phyloP scores from a whole-genome alignment of 2,329 filamentous ascomycete species.

The Nemania sp. region DNA sequence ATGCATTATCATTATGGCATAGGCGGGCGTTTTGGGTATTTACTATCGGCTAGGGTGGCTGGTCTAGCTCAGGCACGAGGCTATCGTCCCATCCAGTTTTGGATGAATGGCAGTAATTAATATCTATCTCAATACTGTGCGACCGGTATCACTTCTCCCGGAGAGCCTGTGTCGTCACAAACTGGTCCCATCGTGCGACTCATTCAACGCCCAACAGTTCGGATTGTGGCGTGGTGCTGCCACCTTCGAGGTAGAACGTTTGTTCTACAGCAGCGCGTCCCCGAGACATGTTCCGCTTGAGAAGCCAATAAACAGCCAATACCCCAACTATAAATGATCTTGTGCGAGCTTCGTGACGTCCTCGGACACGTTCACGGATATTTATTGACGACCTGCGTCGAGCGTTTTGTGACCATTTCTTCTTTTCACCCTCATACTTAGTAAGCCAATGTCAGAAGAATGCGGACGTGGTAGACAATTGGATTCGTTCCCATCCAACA shows the following conservation, averaged over 20 bases:
- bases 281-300: constrained; percentile 5
- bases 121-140: background rate
- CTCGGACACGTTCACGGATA: background rate
- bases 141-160: background rate
- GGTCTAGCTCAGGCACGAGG: background rate
- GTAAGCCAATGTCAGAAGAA: too few relatives aligned
- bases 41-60: too few relatives aligned
- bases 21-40: constrained; percentile 19
- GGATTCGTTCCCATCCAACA: too few relatives aligned
- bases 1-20: constrained; percentile 7
- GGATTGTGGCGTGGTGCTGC: constrained; percentile 12
- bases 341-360: background rate
- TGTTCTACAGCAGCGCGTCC: constrained; percentile 4
- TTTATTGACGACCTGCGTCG: background rate
- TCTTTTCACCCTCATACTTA: background rate
- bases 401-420: background rate
- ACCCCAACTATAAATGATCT: background rate
- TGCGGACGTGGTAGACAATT: too few relatives aligned
- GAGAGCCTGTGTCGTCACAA: background rate
- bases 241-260: background rate
- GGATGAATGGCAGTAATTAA: background rate
- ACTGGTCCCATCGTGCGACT: background rate
- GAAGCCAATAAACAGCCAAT: constrained; percentile 3
- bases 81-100: background rate
- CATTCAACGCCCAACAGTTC: background rate